Conservation (phyloP, 163 green algal species). For the Prototheca cutis region DNA sequence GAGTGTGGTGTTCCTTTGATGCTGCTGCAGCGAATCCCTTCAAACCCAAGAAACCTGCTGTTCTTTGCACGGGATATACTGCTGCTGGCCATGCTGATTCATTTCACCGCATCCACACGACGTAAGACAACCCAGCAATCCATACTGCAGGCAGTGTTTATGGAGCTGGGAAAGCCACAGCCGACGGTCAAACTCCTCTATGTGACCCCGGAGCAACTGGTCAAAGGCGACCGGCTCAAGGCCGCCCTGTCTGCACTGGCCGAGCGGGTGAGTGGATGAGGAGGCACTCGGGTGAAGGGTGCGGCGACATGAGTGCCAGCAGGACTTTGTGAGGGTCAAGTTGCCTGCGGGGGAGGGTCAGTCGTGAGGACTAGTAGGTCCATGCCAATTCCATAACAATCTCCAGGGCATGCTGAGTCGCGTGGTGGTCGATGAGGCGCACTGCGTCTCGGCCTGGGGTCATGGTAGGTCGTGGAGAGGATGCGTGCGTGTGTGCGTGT, state of each 20-base stretch:
- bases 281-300: too few relatives aligned
- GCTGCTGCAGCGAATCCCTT: too few relatives aligned
- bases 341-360: too few relatives aligned
- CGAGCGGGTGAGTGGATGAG: too few relatives aligned
- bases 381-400: too few relatives aligned
- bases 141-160: constrained; percentile 31
- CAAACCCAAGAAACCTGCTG: too few relatives aligned
- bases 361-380: too few relatives aligned
- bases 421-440: constrained; percentile 64
- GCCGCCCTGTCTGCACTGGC: constrained; percentile 30
- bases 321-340: too few relatives aligned
- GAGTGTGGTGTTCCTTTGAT: too few relatives aligned
- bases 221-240: constrained; percentile 44
- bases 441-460: constrained; percentile 53
- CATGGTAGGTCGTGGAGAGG: constrained; percentile 12
- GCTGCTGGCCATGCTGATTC: too few relatives aligned
- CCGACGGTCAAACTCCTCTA: constrained; percentile 58
- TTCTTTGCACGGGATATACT: too few relatives aligned
- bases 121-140: background rate
- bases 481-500: background rate
- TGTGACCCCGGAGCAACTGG: constrained; percentile 71
- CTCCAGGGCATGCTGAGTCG: constrained; percentile 31
- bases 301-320: too few relatives aligned
- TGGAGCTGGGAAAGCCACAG: constrained; percentile 56
- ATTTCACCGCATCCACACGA: background rate